Base-by-base conservation (phyloP, 768 basidiomycete species). In the Calocybe gangraenosa region DNA sequence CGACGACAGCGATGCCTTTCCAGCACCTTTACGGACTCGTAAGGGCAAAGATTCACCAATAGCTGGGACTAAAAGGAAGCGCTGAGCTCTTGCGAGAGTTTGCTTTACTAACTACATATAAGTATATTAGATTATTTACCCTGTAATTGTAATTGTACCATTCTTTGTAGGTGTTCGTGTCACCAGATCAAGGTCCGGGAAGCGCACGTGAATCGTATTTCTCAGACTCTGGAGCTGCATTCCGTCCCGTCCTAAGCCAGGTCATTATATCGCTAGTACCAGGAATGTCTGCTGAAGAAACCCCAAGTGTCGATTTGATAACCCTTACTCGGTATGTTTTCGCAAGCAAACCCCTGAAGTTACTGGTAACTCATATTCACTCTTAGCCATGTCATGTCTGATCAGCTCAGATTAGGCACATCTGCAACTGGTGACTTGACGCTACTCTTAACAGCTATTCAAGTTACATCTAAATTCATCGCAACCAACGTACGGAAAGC, bases 401-500 rank as follows among this genome's bases (percentile, higher is more conserved):
- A 92, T 59, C 92, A 95, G 66, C 66, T 89, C 53, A 82, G 84
- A 46, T 72, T 94, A 21, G 94, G 94, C 31, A 66, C 81, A 8
- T 67, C 79, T 3, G 93, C 93, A 5, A 92, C 91, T 0, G 95
- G 96, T 48, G 96, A 98, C 69, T 72, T 98, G 44, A 98, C 96
- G 3, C 69, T 98, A 49, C 79, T 99, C 46, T 78, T 99, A 53
- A 95, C 86, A 49, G 95, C 93, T 37, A 97, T 99, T 64, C 92
- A 96, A 64, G 82, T 92, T 52, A 91, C 91, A 23, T 92, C 88
- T 71, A 93, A 92, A 68, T 97, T 97, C 75, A 97, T 98, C 62
- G 91, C 94, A 2, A 94, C 92, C 55, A 98, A 97, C 60, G 96
- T 99, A 58, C 84, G 96, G 54, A 91, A 92, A 68, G 96, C 96